These are phyloP conservation scores for Paramecium sonneborni DNA, from an alignment of 73 alveolate genomes.

Conservation along the genomic window DNA sequence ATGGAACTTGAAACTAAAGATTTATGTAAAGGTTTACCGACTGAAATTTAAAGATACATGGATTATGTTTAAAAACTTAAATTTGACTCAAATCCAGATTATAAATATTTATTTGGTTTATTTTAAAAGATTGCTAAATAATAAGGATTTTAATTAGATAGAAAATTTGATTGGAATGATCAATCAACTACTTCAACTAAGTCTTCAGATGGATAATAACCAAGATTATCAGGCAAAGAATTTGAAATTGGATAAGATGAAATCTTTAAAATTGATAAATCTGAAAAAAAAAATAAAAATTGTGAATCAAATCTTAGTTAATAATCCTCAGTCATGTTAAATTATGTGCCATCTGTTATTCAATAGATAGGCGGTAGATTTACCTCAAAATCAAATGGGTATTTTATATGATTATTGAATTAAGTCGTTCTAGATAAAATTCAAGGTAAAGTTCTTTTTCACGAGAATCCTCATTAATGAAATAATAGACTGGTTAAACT, in stretches of 20 bases:
- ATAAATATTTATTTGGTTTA: slow-evolving; percentile 71
- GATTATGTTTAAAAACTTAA: slow-evolving; percentile 71
- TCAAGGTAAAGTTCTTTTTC: slow-evolving; percentile 25
- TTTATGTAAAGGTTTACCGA: slow-evolving; percentile 77
- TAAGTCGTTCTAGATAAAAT: background rate
- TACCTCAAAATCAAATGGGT: slow-evolving; percentile 45
- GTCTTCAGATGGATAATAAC: background rate
- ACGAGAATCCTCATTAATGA: background rate
- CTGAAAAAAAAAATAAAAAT: background rate
- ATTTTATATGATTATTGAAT: background rate
- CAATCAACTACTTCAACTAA: slow-evolving; percentile 25
- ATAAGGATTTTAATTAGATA: slow-evolving; percentile 72
- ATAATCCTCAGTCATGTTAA: slow-evolving; percentile 4
- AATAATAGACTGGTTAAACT: background rate
- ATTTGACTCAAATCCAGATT: slow-evolving; percentile 87
- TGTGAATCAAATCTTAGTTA: slow-evolving; percentile 1
- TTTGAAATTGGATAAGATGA: background rate
- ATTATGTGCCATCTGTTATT: slow-evolving; percentile 23
- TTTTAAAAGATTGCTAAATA: slow-evolving; percentile 69
- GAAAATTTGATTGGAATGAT: slow-evolving; percentile 76
- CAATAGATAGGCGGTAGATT: background rate
- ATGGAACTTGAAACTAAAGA: slow-evolving; percentile 81
- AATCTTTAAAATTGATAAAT: background rate
- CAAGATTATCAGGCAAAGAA: background rate
- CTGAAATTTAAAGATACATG: slow-evolving; percentile 59